phyloP scores from a whole-genome alignment of 305 asterid species.

The Solanum hybrid region DNA sequence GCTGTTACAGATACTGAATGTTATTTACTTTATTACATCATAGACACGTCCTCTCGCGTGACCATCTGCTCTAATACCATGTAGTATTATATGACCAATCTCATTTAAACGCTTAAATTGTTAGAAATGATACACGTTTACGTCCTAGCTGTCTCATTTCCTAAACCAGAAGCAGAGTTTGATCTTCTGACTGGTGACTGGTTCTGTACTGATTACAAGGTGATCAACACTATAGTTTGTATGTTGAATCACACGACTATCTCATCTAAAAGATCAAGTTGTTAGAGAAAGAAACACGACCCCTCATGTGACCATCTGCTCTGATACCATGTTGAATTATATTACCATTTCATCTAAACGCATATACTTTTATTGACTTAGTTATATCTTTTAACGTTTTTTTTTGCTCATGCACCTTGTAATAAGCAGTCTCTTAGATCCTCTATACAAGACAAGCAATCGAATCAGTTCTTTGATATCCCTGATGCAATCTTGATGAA shows the following conservation, averaged over 20 bases:
- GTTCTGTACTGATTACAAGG: slow-evolving; percentile 16
- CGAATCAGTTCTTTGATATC: background rate
- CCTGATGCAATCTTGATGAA: slow-evolving; percentile 49
- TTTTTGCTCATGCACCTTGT: background rate
- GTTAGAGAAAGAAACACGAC: slow-evolving; percentile 2
- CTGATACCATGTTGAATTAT: background rate
- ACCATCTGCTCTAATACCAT: background rate
- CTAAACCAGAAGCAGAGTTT: slow-evolving; percentile 55
- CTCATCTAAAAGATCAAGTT: slow-evolving; percentile 11
- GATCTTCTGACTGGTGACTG: slow-evolving; percentile 48
- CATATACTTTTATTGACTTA: background rate
- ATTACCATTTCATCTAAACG: background rate
- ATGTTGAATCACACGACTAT: slow-evolving; percentile 4
- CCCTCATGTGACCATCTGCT: background rate
- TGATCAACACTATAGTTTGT: background rate
- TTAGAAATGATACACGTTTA: background rate
- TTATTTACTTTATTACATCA: background rate
- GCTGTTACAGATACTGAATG: background rate
- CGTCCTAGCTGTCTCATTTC: slow-evolving; percentile 35
- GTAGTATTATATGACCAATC: background rate
- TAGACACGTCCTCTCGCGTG: background rate
- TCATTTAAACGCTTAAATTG: background rate
- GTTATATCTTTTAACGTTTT: background rate
- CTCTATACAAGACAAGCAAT: background rate
- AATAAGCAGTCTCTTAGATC: slow-evolving; percentile 9